A percentile compares a stretch with the other conserved stretches of the same genome.
phyloP scores from a whole-genome alignment of 192 early-diverging fungal species.

The Coemansia sp. region DNA sequence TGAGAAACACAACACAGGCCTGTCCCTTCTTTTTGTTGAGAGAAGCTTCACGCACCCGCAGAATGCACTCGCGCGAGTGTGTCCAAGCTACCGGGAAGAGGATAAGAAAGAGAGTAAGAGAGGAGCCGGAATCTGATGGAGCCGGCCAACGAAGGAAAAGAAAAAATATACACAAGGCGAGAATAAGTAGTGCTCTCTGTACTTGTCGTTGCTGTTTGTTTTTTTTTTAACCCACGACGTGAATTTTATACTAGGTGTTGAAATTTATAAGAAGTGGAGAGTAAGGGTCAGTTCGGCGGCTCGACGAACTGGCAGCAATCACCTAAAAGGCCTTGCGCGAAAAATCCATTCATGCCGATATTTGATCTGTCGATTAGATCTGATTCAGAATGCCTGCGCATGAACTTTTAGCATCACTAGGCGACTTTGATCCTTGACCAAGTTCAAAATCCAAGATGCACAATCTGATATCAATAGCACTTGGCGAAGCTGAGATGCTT shows the following conservation, averaged over 20 bases:
- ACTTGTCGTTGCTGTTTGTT: not conserved
- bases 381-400: not conserved
- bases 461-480: no score
- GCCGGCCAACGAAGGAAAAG: not conserved
- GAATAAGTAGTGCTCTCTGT: not conserved
- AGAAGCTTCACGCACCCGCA: not conserved
- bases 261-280: no score
- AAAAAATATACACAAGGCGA: conserved; percentile 4
- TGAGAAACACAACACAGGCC: not conserved
- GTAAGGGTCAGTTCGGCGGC: no score
- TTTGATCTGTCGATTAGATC: not conserved
- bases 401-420: not conserved
- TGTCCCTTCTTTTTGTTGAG: not conserved
- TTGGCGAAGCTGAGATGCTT: not conserved
- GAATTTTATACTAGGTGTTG: no score
- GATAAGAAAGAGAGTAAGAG: not conserved
- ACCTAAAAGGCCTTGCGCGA: not conserved
- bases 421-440: no score
- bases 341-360: not conserved
- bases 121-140: not conserved
- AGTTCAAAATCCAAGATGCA: no score
- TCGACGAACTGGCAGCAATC: no score
- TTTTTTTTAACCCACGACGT: no score
- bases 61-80: conserved; percentile 1
- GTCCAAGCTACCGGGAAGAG: not conserved